Evolutionary conservation across 768 basidiomycete genomes (phyloP), one percentile per base, ranked within the genome.

Genomic region (Suillus plorans): DNA sequence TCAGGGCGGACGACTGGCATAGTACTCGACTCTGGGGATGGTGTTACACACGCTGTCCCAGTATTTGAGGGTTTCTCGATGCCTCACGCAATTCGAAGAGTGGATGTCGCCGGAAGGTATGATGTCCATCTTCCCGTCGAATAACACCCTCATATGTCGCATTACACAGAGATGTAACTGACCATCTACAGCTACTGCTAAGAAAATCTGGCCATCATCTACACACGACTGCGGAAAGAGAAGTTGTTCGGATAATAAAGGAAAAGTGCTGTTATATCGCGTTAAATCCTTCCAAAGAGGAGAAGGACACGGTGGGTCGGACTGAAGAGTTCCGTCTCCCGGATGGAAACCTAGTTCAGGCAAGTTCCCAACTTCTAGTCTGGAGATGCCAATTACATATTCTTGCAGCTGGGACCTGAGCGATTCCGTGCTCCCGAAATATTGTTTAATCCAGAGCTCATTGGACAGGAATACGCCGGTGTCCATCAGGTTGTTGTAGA

Each of bases 1-100:
- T 97, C 96, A 18, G 97, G 97, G 39, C 86, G 97, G 67, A 99
- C 97, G 68, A 99, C 97, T 44, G 97, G 97, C n/a, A 97, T 99
- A 65, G 97, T 99, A 2, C 86, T 99, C 22, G 97, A 99, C 75
- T 99, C 97, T 6, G 97, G 97, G 13, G 97, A 99, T 73, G 97
- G 97, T 34, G 97, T 99, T 9, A 99, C 97, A 28, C 97, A 99
- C 67, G 94, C 97, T 16, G 97, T 99, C 3, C 97, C 97, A 4
- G 96, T 99, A 20, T 99, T 96, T 72, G 97, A 99, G 73, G 97
- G 97, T 1, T 99, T 99, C 81, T 96, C 95, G 7, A 98, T 99
- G 94, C 95, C 96, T 50, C 96, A 99, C 75, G 97, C 97, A 47
- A 96, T 99, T 69, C 88, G 95, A 49, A 85, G 97, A 70, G 92